Evolutionary conservation across 163 green algal species (phyloP).

Genomic region (Chloromonas sp.): DNA sequence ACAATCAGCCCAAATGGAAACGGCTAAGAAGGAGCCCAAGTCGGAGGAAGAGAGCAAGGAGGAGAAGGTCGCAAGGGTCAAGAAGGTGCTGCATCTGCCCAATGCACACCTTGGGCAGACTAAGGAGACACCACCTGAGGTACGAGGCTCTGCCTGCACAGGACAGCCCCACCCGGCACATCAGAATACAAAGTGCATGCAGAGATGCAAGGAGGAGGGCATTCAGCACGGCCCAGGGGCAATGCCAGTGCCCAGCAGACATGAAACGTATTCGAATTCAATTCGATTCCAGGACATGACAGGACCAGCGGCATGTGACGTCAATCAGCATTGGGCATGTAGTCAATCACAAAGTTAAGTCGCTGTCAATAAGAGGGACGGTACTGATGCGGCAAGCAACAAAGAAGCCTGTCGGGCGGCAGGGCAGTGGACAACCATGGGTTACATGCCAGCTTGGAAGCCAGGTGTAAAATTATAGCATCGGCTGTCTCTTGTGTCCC

Average conservation of each 20-base stretch:
- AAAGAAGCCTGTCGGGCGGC: too few species aligned
- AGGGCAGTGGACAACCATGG: too few species aligned
- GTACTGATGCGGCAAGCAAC: too few species aligned
- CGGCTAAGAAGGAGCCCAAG: slow-evolving; percentile 1
- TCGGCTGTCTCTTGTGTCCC: not conserved
- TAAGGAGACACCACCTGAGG: slow-evolving; percentile 53
- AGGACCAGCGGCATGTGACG: too few species aligned
- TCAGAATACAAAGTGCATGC: not conserved
- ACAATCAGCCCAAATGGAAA: not conserved
- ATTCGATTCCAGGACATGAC: too few species aligned
- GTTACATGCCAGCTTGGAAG: not conserved
- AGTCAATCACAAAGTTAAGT: too few species aligned
- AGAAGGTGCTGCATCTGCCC: slow-evolving; percentile 61
- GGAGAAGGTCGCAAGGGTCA: slow-evolving; percentile 22
- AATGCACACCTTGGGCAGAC: slow-evolving; percentile 44
- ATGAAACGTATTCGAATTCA: too few species aligned
- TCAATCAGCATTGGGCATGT: too few species aligned
- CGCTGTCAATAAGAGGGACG: too few species aligned
- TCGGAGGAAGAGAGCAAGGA: slow-evolving; percentile 11
- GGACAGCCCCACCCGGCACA: not conserved
- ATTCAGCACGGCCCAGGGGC: too few species aligned
- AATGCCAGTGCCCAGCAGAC: too few species aligned
- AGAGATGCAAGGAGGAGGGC: not conserved
- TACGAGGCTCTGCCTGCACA: slow-evolving; percentile 5
- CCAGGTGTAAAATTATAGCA: too few species aligned